phyloP scores from a whole-genome alignment of 2,329 filamentous ascomycete genomes.

The Coniochaeta hoffmannii region DNA sequence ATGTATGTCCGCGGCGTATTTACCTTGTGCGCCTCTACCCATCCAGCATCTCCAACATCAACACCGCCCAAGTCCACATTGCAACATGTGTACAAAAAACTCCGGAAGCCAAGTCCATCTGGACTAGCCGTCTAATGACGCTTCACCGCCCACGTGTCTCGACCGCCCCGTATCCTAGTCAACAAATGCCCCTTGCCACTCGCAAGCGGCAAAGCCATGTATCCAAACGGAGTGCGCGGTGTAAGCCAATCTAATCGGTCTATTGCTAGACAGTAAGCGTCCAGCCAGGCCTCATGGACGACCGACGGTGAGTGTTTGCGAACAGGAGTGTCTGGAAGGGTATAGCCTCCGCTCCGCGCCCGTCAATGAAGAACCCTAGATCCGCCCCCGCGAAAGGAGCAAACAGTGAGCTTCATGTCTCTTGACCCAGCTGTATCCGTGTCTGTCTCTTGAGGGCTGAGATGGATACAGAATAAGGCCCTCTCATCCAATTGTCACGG shows the following conservation, averaged over 20 bases:
- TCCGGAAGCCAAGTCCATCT: no score
- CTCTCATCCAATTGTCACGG: neutral
- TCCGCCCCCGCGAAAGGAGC: neutral
- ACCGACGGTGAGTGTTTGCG: neutral
- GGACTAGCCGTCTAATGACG: no score
- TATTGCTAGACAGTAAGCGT: neutral
- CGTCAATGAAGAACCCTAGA: neutral
- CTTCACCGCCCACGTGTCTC: neutral
- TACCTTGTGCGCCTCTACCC: neutral
- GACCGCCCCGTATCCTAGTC: neutral
- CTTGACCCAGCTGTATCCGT: neutral
- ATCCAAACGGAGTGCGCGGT: neutral
- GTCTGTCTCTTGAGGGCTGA: neutral
- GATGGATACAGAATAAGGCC: neutral
- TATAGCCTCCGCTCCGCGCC: neutral
- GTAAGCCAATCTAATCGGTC: neutral
- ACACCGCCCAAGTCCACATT: no score
- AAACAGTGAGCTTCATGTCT: neutral
- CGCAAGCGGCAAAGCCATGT: neutral
- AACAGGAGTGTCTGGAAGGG: constrained; percentile 1
- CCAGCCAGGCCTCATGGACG: neutral
- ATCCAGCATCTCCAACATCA: neutral
- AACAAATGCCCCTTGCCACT: neutral
- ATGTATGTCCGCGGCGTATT: neutral
- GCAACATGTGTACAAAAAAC: no score